Evolutionary conservation across 1,284 basidiomycete species (phyloP), one percentile per base, ranked within the genome.

Genomic region (Leccinum fallax): DNA sequence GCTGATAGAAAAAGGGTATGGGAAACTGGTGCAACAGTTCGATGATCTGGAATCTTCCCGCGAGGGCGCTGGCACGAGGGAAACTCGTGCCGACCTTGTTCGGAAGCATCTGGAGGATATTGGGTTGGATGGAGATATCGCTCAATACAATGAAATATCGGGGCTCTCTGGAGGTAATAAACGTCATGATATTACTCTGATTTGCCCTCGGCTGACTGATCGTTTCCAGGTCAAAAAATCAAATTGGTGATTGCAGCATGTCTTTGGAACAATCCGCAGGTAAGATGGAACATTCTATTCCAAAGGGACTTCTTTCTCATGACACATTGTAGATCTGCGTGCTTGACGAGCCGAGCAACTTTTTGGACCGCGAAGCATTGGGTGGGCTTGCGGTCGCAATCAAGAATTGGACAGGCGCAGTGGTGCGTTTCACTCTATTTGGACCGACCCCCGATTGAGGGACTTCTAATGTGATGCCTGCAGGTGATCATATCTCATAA

Each of bases 401-500:
- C 77, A 90, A 89, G 69, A 94, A 98, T 70, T 99, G 96, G 96
- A 88, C 88, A 63, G 96, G 96, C 66, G 97, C 95, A 46, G 95
- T 98, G 58, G 92, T 91, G 79, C 51, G 72, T 58, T 66, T 67
- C 67, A 30, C 58, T 59, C n/a, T 68, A 59, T 66, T 64, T 70
- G 52, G 46, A 24, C 60, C 62, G 52, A 59, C 60, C 15, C 24
- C 61, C 60, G 57, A 65, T 64, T 49, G 63, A 66, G 66, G 56
- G 66, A 61, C 46, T 26, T 67, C 61, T 69, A 63, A 74, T 60
- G 59, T 54, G 61, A 54, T 64, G 30, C 55, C 60, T 66, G n/a
- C 70, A 90, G 88, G 87, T 97, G 70, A 97, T 97, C 80, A 98
- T 98, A 75, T 97, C 95, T 61, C 96, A 98, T 82, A 97, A 97